Evolutionary conservation across 1,284 basidiomycete genomes (phyloP), one percentile per base, ranked within the genome.

Genomic region (Microbotryomycetes sp.): DNA sequence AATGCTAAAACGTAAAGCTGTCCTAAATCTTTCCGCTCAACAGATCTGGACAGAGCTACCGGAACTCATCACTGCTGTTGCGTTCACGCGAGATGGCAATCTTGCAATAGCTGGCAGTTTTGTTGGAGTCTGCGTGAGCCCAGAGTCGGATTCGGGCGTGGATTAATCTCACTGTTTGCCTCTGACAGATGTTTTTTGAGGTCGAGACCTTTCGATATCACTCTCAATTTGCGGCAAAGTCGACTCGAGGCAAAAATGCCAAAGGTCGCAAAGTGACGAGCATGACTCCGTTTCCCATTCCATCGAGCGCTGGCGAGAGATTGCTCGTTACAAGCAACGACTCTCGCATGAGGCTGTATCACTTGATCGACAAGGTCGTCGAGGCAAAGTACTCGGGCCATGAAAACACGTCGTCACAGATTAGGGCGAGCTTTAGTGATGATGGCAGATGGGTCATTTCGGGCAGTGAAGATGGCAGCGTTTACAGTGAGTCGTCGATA

Each of bases 271-370:
- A 77, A 61, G 73, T 77, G 62, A 77, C 76, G 9, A 69, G 68
- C 26, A 72, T 75, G 31, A 70, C 73, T 23, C 67, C 71, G 2
- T 60, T 74, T 46, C 65, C 66, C 13, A 56, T 70, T 30, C 64
- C 64, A 1, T 58, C 58, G 2, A 55, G 45, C 27, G 56, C 48
- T 18, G 64, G 67, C 11, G 74, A 77, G 31, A 68, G 71, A 6
- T 64, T 77, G 27, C 70, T 76, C 23, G 66, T 77, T 52, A 75
- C 75, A 18, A 73, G 71, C 18, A 77, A 77, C 68, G 76, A 77
- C 53, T 75, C 74, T 9, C 68, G 75, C 18, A 62, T 76, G 11
- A 66, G 76, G 0, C 64, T 76, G 35, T 77, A 73, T 64, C 69
- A 73, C n/a, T 61, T 74, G 23, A 56, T 50, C 29, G 70, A 73